Evolutionary conservation across 495 filamentous ascomycete species (phyloP).

Genomic region (Paragyromitra xinjiangensis): DNA sequence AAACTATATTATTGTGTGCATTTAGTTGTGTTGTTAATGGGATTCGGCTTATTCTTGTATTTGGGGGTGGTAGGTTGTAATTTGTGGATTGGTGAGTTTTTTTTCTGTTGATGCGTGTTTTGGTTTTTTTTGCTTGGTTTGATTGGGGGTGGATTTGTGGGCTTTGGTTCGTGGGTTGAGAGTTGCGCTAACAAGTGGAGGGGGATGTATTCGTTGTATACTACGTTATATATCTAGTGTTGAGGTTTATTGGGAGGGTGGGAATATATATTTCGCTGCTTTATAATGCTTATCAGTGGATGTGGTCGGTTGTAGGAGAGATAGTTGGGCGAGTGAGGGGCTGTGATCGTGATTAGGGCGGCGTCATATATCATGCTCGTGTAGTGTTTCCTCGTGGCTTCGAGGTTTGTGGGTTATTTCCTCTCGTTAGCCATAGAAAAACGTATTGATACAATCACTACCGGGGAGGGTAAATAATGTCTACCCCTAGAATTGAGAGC

Average conservation of each 20-base stretch:
- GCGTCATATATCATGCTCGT: neutral
- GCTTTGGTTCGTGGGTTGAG: neutral
- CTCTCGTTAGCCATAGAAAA: no score
- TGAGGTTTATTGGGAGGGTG: neutral
- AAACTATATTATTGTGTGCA: neutral
- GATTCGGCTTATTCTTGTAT: neutral
- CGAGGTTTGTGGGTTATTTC: no score
- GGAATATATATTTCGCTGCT: neutral
- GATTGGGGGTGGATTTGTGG: neutral
- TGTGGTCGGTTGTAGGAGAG: neutral
- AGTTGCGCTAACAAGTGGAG: neutral
- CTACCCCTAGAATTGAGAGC: no score
- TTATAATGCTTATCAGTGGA: neutral
- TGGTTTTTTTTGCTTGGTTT: neutral
- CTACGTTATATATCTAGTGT: neutral
- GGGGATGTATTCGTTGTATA: neutral
- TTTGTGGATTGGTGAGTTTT: neutral
- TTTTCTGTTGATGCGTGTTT: neutral
- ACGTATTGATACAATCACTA: no score
- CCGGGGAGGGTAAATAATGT: no score
- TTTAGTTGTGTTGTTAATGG: neutral
- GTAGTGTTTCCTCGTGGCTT: neutral
- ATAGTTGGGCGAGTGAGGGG: neutral
- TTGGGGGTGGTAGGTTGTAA: neutral
- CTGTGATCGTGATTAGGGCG: neutral